Base-by-base conservation (phyloP, 495 filamentous ascomycete species). In the Letharia columbiana region DNA sequence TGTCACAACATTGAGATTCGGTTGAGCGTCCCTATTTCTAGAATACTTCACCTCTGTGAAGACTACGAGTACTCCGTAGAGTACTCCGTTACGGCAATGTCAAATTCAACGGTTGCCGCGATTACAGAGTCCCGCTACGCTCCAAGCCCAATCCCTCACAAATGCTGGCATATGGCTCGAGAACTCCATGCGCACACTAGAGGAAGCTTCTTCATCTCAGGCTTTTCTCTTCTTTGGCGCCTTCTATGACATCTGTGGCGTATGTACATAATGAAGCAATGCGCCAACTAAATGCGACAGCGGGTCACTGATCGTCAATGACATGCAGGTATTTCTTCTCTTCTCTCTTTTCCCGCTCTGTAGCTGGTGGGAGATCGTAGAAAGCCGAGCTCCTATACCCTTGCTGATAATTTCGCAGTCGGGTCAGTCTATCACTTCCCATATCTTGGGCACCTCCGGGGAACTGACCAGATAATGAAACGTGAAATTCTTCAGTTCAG, bases 281-380 rank as follows among this genome's bases (percentile, higher is more conserved):
- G 31, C 13, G 52, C 28, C 28, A 35, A 33, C 8, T 17, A 5
- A 6, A 33, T 13, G 28, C 5, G 31, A 12, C 52, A 35, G 23
- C 52, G 17, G n/a, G 12, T 58, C 18, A 92, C 79, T 94, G 86
- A 75, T 94, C 88, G 72, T 96, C 91, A 70, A 93, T 81, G 72
- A 98, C 90, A 73, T 98, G 95, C 74, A 98, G 74, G 76, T 93
- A 99, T 82, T 96, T 92, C 84, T 84, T 93, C 78, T 99, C 93
- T 76, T 97, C 93, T 72, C 83, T 83, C 81, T 86, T 92, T 83
- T 99, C 94, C 73, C 87, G 88, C 83, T 96, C 92, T 23, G 93
- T 96, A 71, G 90, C 86, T 44, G 95, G 93, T 28, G 94, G 95
- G 69, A 97, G 81, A 74, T 98, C 92, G 79, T 92, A 97, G 83